These are phyloP conservation scores for Echites panduratus DNA, from an alignment of 257 asterid species.

Conservation along the genomic window DNA sequence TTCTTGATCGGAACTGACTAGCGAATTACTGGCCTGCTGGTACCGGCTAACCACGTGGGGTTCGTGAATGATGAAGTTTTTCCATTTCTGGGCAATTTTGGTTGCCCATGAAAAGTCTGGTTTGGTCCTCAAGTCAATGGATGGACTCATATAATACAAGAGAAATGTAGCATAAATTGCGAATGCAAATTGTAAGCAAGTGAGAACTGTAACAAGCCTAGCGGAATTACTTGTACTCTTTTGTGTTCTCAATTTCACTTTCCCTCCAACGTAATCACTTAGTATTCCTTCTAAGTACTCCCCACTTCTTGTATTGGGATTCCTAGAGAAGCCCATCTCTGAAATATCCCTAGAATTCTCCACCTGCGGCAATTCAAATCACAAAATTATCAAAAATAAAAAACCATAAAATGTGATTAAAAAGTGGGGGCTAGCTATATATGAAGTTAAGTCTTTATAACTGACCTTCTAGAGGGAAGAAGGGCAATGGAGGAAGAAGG, in stretches of 20 bases:
- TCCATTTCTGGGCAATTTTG: conserved; percentile 62
- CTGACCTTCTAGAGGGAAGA: conserved; percentile 1
- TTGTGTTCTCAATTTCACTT: conserved; percentile 29
- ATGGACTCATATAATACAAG: conserved; percentile 72
- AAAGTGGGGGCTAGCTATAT: too few relatives aligned
- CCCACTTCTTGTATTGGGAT: conserved; percentile 38
- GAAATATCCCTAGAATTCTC: background rate
- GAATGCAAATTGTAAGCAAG: conserved; percentile 72
- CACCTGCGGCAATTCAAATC: background rate
- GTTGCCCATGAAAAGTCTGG: conserved; percentile 85
- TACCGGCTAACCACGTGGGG: conserved; percentile 48
- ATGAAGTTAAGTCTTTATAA: too few relatives aligned
- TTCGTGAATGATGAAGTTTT: conserved; percentile 36
- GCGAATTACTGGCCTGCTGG: conserved; percentile 27
- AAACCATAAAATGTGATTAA: background rate
- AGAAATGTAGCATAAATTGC: conserved; percentile 88
- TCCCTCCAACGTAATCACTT: conserved; percentile 60
- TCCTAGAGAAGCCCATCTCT: conserved; percentile 40
- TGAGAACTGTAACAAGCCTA: conserved; percentile 50
- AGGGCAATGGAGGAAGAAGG: background rate
- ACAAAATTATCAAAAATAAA: background rate
- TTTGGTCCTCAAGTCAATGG: conserved; percentile 48
- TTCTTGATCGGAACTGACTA: conserved; percentile 12
- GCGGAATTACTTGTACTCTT: conserved; percentile 34
- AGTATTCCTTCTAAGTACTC: conserved; percentile 77